Evolutionary conservation across 2,329 filamentous ascomycete species (phyloP).

Genomic region (Acephala macrosclerotiorum): DNA sequence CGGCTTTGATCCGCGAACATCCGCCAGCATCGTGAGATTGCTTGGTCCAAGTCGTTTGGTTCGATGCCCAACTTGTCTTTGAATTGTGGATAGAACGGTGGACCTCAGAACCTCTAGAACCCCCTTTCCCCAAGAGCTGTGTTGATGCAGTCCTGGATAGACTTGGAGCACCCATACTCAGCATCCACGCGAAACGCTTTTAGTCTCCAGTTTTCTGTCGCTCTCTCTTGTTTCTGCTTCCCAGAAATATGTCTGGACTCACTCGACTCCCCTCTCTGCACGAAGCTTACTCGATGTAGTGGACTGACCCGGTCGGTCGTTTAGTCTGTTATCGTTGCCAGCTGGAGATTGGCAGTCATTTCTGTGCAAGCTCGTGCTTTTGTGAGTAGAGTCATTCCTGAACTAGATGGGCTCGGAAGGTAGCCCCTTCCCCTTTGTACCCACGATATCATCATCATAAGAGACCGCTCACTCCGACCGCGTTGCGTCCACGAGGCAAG

Average conservation of each 20-base stretch:
- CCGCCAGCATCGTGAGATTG: conserved; percentile 22
- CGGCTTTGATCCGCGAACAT: background rate
- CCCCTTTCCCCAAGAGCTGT: conserved; percentile 17
- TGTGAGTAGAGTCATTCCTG: conserved; percentile 2
- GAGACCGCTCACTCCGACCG: background rate
- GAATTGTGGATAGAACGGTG: conserved; percentile 19
- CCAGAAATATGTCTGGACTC: conserved; percentile 14
- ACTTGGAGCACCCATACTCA: conserved; percentile 13
- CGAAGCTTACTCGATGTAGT: background rate
- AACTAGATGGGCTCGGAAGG: conserved; percentile 1
- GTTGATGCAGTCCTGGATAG: background rate
- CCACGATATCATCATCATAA: conserved; percentile 1
- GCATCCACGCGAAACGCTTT: conserved; percentile 4
- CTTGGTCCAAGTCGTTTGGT: conserved; percentile 15
- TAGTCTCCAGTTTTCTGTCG: conserved; percentile 21
- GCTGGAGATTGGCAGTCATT: conserved; percentile 6
- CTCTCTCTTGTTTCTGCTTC: conserved; percentile 8
- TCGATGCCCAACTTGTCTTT: conserved; percentile 27
- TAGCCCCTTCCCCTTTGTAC: conserved; percentile 1
- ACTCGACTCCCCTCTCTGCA: background rate
- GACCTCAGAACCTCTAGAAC: conserved; percentile 1
- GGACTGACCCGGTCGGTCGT: conserved; percentile 6
- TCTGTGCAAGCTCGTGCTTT: background rate
- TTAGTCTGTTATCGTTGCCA: conserved; percentile 12
- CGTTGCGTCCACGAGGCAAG: background rate